phyloP scores from a whole-genome alignment of 75 land plant genomes.

The Picea sitchensis region DNA sequence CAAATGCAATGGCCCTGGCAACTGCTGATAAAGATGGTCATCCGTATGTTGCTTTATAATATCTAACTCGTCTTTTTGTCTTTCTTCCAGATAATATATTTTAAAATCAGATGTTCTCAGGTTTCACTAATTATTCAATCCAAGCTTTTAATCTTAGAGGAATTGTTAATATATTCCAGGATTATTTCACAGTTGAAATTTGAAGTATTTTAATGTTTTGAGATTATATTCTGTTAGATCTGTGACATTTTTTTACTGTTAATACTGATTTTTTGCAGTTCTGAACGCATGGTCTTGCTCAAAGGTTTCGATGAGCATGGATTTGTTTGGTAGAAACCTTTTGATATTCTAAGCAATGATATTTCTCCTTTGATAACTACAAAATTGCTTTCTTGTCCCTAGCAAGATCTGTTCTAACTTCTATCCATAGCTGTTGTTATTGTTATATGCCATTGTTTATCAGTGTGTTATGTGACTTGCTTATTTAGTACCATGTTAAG shows the following conservation, averaged over 20 bases:
- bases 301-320: slow-evolving; percentile 90
- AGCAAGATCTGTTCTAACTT: neutral
- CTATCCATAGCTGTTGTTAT: neutral
- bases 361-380: neutral
- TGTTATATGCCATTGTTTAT: neutral
- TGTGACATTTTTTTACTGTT: neutral
- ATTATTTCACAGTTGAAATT: neutral
- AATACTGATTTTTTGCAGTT: slow-evolving; percentile 35
- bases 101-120: neutral
- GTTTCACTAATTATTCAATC: neutral
- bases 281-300: slow-evolving; percentile 84
- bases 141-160: neutral
- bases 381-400: neutral
- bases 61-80: neutral
- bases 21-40: slow-evolving; percentile 72
- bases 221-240: neutral
- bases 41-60: slow-evolving; percentile 48
- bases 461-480: neutral
- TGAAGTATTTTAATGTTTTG: neutral
- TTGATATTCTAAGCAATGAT: neutral
- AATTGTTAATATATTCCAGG: neutral
- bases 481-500: neutral
- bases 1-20: slow-evolving; percentile 97
- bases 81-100: neutral
- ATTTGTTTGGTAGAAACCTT: slow-evolving; percentile 82